Base-by-base conservation (phyloP, 495 filamentous ascomycete species). In the Thermochaetoides thermophila region DNA sequence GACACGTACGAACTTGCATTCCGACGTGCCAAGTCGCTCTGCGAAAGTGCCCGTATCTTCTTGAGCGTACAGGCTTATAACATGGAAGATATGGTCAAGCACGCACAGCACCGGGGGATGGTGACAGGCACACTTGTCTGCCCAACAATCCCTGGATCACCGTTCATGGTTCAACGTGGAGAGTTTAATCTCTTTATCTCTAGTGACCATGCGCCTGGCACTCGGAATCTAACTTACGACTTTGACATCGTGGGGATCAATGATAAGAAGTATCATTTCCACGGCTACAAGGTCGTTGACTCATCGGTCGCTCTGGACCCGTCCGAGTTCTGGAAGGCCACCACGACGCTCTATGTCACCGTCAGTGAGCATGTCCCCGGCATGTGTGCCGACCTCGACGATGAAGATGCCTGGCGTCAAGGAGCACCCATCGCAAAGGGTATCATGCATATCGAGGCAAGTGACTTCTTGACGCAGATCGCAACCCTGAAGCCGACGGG, bases 51-150 rank as follows among this genome's bases (percentile, higher is more conserved):
- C 13, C 59, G 73, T 29, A 71, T 78, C 52, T 73, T 73, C 45
- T 53, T 75, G 29, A 74, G 64, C 35, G 67, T 74, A 8, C 60
- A 73, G 42, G 55, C 67, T 6, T 71, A 67, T 48, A 58, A 71
- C 43, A 58, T 57, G 8, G 38, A 46, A 23, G 49, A 48, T 6
- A 49, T 60, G 32, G 46, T 71, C 14, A 36, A 55, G 19, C 56
- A 64, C 27, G 46, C 56, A 5, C 66, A 61, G 32, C 67, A 76
- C 43, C 52, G 50, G 6, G 68, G 64, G 25, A 62, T 72, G 54
- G 46, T 70, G 13, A 76, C 72, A 7, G 76, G 76, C 10, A 74
- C 74, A 2, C 76, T 81, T 34, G 65, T 66, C 14, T 77, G 70
- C 37, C 59, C 64, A 17, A 58, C 64, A 9, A 57, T 81, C 10